Conservation (phyloP, 1,284 basidiomycete genomes). For the Cronartium ribicola region DNA sequence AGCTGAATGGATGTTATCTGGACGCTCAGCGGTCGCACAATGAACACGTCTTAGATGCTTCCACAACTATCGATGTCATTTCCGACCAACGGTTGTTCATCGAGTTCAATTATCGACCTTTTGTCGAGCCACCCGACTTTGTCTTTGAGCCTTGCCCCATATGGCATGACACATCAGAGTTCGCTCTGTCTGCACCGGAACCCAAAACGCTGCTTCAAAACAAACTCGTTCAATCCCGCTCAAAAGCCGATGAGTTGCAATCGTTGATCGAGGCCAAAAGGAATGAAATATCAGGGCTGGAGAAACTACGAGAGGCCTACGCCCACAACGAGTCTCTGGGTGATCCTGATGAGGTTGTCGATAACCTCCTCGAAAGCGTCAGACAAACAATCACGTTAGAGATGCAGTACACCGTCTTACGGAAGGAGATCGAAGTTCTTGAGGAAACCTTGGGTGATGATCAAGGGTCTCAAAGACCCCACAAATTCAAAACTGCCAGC, state of each 20-base stretch:
- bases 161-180: conserved; percentile 67
- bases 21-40: conserved; percentile 27
- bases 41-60: conserved; percentile 55
- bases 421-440: conserved; percentile 63
- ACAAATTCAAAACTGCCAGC: conserved; percentile 72
- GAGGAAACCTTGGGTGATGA: conserved; percentile 66
- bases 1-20: conserved; percentile 4
- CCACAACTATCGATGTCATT: conserved; percentile 58
- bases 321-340: conserved; percentile 59
- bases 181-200: conserved; percentile 53
- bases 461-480: conserved; percentile 64
- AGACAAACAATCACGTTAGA: conserved; percentile 62
- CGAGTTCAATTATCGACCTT: conserved; percentile 64
- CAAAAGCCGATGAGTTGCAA: conserved; percentile 61
- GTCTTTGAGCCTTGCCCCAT: conserved; percentile 67
- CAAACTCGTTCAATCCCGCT: conserved; percentile 61
- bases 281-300: conserved; percentile 60
- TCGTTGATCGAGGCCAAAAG: conserved; percentile 61
- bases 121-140: conserved; percentile 63
- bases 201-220: conserved; percentile 74
- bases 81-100: conserved; percentile 68
- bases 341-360: conserved; percentile 62
- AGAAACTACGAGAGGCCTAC: conserved; percentile 58
- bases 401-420: conserved; percentile 59
- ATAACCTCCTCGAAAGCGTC: conserved; percentile 64